Conservation (phyloP, 176 grass and related monocot genomes). For the Carex pumila region DNA sequence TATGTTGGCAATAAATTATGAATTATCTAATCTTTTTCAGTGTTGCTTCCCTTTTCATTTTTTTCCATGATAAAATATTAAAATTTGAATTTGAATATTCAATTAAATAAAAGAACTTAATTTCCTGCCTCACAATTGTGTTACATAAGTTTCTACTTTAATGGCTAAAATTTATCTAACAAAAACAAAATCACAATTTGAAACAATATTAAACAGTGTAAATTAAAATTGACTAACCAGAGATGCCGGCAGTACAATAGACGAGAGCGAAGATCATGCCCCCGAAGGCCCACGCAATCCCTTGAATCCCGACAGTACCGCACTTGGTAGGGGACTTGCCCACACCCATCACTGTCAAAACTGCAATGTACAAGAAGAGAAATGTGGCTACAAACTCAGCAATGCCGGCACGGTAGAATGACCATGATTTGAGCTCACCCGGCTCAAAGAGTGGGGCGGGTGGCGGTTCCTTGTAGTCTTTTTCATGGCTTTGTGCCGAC, state of each 20-base stretch:
- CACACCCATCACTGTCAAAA: slow-evolving; percentile 93
- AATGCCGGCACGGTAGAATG: slow-evolving; percentile 91
- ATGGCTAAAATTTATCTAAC: background rate
- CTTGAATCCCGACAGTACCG: slow-evolving; percentile 74
- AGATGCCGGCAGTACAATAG: slow-evolving; percentile 95
- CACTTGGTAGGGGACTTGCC: slow-evolving; percentile 52
- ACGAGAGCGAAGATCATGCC: slow-evolving; percentile 95
- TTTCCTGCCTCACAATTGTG: background rate
- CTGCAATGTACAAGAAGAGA: slow-evolving; percentile 89
- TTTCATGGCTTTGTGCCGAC: slow-evolving; percentile 60
- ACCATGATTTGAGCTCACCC: slow-evolving; percentile 82
- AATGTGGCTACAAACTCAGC: slow-evolving; percentile 88
- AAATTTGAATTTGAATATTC: background rate
- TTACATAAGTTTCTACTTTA: background rate
- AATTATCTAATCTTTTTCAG: background rate
- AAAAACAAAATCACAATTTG: background rate
- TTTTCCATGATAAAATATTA: background rate
- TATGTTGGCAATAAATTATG: background rate
- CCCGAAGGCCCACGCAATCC: slow-evolving; percentile 88
- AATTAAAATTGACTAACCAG: slow-evolving; percentile 26
- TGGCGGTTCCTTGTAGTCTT: slow-evolving; percentile 81
- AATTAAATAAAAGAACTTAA: background rate
- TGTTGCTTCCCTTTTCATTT: background rate
- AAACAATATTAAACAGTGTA: slow-evolving; percentile 3
- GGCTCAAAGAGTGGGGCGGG: slow-evolving; percentile 78